These are phyloP conservation scores for Protomyces inundatus DNA, from an alignment of 1,139 yeast genomes.

Conservation along the genomic window DNA sequence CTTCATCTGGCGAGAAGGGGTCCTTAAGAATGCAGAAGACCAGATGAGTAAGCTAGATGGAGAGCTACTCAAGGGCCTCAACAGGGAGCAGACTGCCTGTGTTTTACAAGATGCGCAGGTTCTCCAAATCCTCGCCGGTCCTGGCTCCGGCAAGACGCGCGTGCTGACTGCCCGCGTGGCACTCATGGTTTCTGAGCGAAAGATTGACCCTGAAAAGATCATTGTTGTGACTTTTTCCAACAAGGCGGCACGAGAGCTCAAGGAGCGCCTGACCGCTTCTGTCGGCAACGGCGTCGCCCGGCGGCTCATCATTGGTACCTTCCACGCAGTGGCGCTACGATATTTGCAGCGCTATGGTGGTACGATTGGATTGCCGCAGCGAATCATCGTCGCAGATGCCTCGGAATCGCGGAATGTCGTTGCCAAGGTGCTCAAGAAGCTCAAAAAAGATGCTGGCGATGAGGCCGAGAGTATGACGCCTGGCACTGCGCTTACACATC, in stretches of 20 bases:
- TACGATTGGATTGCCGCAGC: conserved; percentile 44
- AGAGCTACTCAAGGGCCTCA: not conserved
- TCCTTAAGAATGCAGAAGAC: no score
- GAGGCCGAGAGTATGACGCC: not conserved
- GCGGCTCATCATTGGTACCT: conserved; percentile 68
- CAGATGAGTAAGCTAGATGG: not conserved
- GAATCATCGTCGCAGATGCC: conserved; percentile 60
- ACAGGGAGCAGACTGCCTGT: conserved; percentile 11
- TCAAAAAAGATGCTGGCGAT: not conserved
- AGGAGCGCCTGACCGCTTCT: conserved; percentile 49
- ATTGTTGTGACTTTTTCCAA: conserved; percentile 88
- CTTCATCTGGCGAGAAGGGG: no score
- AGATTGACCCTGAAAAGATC: conserved; percentile 53
- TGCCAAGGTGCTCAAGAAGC: conserved; percentile 7
- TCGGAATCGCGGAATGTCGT: conserved; percentile 43
- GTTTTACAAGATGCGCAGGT: conserved; percentile 19
- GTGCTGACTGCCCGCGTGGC: conserved; percentile 77
- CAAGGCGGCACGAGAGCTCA: conserved; percentile 82
- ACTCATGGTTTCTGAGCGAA: conserved; percentile 49
- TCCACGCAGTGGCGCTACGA: conserved; percentile 70
- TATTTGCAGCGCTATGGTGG: conserved; percentile 56
- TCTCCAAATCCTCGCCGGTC: conserved; percentile 86
- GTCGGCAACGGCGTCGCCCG: conserved; percentile 43
- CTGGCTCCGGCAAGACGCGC: conserved; percentile 70
- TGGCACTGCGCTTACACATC: not conserved